A percentile compares a stretch with the other conserved stretches of the same genome.
These are phyloP conservation scores for Aspergillus sp. DNA, from an alignment of 2,329 filamentous ascomycete species.

Conservation along the genomic window DNA sequence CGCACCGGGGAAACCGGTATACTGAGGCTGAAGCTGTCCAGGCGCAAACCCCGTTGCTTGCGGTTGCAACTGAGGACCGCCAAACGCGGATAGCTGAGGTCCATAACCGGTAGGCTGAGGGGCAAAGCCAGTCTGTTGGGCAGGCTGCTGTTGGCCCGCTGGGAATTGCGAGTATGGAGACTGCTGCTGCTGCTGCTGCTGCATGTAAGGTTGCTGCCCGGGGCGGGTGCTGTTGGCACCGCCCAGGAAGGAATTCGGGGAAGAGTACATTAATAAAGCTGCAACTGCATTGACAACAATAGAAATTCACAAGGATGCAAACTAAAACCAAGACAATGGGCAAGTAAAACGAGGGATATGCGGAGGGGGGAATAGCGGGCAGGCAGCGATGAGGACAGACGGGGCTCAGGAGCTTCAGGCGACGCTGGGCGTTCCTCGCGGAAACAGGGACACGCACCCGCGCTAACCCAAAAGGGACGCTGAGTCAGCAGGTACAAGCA, in stretches of 20 bases:
- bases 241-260: conserved; percentile 81
- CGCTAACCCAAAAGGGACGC: conserved; percentile 21
- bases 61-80: conserved; percentile 56
- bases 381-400: conserved; percentile 14
- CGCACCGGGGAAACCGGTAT: conserved; percentile 49
- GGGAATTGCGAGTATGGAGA: conserved; percentile 41
- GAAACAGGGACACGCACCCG: conserved; percentile 23
- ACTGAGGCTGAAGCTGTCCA: conserved; percentile 47
- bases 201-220: conserved; percentile 58
- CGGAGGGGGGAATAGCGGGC: conserved; percentile 21
- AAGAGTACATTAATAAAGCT: conserved; percentile 73
- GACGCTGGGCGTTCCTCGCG: conserved; percentile 23
- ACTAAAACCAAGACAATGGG: conserved; percentile 5
- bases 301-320: background rate
- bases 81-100: conserved; percentile 55
- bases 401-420: conserved; percentile 22
- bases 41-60: conserved; percentile 67
- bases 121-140: conserved; percentile 54
- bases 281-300: conserved; percentile 25
- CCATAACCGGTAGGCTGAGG: conserved; percentile 57
- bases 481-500: conserved; percentile 5
- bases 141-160: conserved; percentile 47
- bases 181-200: conserved; percentile 51
- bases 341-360: conserved; percentile 22
- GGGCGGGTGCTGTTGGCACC: conserved; percentile 74